Evolutionary conservation across 805 yeast species (phyloP).

Genomic region (Helenozyma baotianmanensis): DNA sequence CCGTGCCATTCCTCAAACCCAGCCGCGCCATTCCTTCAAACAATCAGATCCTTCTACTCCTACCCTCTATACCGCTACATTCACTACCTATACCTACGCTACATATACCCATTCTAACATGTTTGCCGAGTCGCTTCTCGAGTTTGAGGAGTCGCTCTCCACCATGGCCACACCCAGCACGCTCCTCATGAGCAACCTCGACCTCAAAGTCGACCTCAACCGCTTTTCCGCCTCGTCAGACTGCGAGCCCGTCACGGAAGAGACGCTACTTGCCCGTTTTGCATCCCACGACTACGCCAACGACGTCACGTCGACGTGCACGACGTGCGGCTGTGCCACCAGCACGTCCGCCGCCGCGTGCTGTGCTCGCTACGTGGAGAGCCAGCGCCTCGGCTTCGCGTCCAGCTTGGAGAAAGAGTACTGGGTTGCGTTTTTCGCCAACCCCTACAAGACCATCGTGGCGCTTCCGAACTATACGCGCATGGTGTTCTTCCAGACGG

Average conservation of each 20-base stretch:
- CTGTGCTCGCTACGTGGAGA: slow-evolving; percentile 5
- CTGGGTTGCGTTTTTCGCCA: slow-evolving; percentile 42
- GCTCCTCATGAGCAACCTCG: slow-evolving; percentile 14
- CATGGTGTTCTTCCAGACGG: slow-evolving; percentile 38
- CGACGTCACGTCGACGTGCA: slow-evolving; percentile 11
- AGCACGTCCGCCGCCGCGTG: slow-evolving; percentile 5
- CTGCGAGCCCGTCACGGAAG: slow-evolving; percentile 1
- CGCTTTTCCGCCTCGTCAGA: slow-evolving; percentile 7
- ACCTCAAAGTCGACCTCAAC: slow-evolving; percentile 16
- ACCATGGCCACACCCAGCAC: slow-evolving; percentile 8
- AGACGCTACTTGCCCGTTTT: slow-evolving; percentile 4
- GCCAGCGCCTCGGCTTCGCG: slow-evolving; percentile 5
- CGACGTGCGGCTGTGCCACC: slow-evolving; percentile 5
- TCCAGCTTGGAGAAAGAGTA: slow-evolving; percentile 29
- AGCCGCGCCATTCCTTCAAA: too few species aligned
- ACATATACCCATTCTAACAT: too few species aligned
- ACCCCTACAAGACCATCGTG: slow-evolving; percentile 41
- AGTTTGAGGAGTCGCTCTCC: slow-evolving; percentile 17
- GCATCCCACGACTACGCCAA: slow-evolving; percentile 9
- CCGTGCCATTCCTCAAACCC: too few species aligned
- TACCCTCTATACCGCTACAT: too few species aligned
- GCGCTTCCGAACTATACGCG: slow-evolving; percentile 47
- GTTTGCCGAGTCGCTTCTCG: slow-evolving; percentile 16
- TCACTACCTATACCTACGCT: too few species aligned
- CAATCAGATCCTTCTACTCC: too few species aligned